phyloP scores from a whole-genome alignment of 73 alveolate genomes.

The Symbiodinium natans region DNA sequence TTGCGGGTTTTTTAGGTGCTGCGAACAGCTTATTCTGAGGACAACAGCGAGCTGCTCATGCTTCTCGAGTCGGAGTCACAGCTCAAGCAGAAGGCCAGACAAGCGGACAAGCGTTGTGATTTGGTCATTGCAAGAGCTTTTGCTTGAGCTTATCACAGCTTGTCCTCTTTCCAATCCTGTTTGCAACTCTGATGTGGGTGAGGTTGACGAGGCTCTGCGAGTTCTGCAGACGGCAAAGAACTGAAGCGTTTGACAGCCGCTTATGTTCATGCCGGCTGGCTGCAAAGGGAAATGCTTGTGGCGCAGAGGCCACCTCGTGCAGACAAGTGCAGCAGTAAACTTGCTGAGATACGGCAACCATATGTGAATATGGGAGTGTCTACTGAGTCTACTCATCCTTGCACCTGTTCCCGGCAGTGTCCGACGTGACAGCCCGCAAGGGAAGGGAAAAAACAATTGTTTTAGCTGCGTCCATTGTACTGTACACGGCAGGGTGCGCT shows the following conservation, averaged over 20 bases:
- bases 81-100: constrained; percentile 83
- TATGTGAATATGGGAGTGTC: no score
- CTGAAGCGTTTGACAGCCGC: constrained; percentile 6
- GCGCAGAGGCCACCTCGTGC: no score
- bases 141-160: no score
- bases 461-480: constrained; percentile 9
- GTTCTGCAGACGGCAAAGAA: constrained; percentile 77
- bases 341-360: no score
- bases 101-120: no score
- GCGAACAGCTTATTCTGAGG: background rate
- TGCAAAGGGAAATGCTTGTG: no score
- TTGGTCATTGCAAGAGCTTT: no score
- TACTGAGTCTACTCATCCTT: no score
- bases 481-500: constrained; percentile 1
- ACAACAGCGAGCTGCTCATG: constrained; percentile 92
- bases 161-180: background rate
- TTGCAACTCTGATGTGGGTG: background rate
- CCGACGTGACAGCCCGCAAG: background rate
- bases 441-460: background rate
- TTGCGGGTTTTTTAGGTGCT: no score
- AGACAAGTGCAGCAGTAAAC: no score
- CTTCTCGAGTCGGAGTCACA: constrained; percentile 84
- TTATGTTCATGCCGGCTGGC: background rate
- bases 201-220: constrained; percentile 92
- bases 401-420: background rate